Base-by-base conservation (phyloP, 208 protist genomes). In the Crithidia sp. region DNA sequence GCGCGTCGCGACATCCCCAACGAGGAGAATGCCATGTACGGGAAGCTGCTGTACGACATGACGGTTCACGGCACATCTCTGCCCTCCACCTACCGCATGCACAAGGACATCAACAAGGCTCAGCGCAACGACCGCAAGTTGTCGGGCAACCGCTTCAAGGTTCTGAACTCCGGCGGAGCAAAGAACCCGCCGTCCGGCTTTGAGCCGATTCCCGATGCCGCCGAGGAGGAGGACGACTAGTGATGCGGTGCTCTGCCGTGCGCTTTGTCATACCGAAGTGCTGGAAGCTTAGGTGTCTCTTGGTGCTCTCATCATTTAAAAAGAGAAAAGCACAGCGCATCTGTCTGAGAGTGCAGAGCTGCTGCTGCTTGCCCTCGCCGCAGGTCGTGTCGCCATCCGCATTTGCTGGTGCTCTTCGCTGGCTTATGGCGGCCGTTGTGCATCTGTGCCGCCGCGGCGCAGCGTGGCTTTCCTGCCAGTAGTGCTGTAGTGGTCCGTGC, bases 61-160 rank as follows among this genome's bases (percentile, higher is more conserved):
- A 95, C 90, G 16, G 81, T 97, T 16, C 89, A 96, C 75, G 93
- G 93, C 12, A 94, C 91, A 0, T 96, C 93, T 14, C 56, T 97
- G 10, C 93, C 93, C 4, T 85, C 87, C 2, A 92, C 82, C 13
- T 97, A 97, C 67, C 85, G 91, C 19, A 95, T 97, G 91, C 90
- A 96, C 81, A 97, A 97, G 71, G 89, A 97, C 61, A 92, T 97
- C 54, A 95, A 96, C 77, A 95, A 95, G 70, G 93, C 93, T 6
- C 85, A 95, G 69, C 91, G 93, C 36, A 97, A 97, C 63, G 93
- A 97, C 77, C 76, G 93, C 19, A 97, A 97, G 74, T 70, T 97
- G 12, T 87, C 90, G 0, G 89, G 89, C 63, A 95, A 97, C 71
- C 82, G 90, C 40, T 97, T 97, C 74, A 93, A 91, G 71, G 84